A percentile compares a stretch with the other conserved stretches of the same genome.
phyloP scores from a whole-genome alignment of 163 green algal genomes.

The Volvox carteri region DNA sequence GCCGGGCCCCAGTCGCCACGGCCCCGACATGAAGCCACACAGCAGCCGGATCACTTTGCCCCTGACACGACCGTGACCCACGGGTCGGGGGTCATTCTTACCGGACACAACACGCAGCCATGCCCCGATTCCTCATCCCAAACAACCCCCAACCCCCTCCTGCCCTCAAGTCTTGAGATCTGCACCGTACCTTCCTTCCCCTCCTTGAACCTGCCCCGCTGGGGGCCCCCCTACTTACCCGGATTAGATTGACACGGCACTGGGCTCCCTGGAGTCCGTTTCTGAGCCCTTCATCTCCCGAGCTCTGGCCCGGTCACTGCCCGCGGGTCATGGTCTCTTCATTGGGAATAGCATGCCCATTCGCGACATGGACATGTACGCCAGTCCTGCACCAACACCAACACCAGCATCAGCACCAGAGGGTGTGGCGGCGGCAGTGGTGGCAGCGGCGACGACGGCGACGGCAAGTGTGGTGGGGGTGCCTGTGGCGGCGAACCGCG shows the following conservation, averaged over 20 bases:
- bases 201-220: too few relatives aligned
- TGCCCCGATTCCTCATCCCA: too few relatives aligned
- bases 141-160: background rate
- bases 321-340: slow-evolving; percentile 89
- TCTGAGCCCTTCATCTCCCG: slow-evolving; percentile 89
- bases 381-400: background rate
- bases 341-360: slow-evolving; percentile 99
- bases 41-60: slow-evolving; percentile 28
- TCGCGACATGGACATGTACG: slow-evolving; percentile 97
- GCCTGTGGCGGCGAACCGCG: slow-evolving; percentile 90
- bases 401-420: background rate
- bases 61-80: background rate
- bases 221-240: too few relatives aligned
- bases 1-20: too few relatives aligned
- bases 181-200: background rate
- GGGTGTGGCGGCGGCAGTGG: background rate
- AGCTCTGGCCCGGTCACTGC: slow-evolving; percentile 78
- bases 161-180: background rate
- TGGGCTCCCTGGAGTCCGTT: slow-evolving; percentile 60
- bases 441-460: background rate
- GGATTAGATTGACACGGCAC: slow-evolving; percentile 54
- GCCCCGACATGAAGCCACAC: too few relatives aligned
- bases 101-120: slow-evolving; percentile 6
- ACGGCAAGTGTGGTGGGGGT: slow-evolving; percentile 41
- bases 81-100: slow-evolving; percentile 36